Base-by-base conservation (phyloP, 2,329 filamentous ascomycete genomes). In the Hypoxylon sp. region DNA sequence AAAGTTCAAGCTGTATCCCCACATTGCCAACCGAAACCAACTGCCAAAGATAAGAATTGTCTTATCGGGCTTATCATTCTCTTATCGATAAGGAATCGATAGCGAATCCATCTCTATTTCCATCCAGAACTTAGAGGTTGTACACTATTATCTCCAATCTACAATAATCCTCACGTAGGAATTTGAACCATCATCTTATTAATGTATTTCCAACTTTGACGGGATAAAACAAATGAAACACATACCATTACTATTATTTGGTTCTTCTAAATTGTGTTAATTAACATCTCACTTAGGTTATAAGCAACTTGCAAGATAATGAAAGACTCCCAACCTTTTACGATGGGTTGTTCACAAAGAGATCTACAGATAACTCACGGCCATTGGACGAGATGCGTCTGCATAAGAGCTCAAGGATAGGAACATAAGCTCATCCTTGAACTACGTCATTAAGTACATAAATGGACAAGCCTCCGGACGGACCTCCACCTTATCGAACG, bases 1-100 rank as follows among this genome's bases (percentile, higher is more conserved):
- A 68, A 66, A 64, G 50, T 64, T 50, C 14, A 23, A 46, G 45
- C 30, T 63, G 48, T 32, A 53, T 63, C 67, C 62, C 67, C 63
- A 67, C 59, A 41, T 52, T 53, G 14, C 21, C 55, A 57, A 32
- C 48, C 50, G 34, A 13, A 32, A 17, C 19, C 58, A 38, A 38
- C 38, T 53, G 38, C 32, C 19, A 1, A 13, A 30, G 34, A 17
- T 32, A 14, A 46, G 36, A 14, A 46, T 21, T 50, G 7, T 5
- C 41, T 59, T 59, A 63, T 63, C 55, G 9, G 14, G 1, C 45
- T 48, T 61, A 57, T 60, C 50, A 21, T 23, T 19, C 34, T 48
- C 14, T 60, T 65, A 55, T 60, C 56, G 49, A 59, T 64, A 48
- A 11, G 9, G 7, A 48, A 55, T 60, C 56, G 49, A 59, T 64